A percentile compares a stretch with the other conserved stretches of the same genome.
These are phyloP conservation scores for Alloascoidea hylecoeti DNA, from an alignment of 805 yeast species.

Conservation along the genomic window DNA sequence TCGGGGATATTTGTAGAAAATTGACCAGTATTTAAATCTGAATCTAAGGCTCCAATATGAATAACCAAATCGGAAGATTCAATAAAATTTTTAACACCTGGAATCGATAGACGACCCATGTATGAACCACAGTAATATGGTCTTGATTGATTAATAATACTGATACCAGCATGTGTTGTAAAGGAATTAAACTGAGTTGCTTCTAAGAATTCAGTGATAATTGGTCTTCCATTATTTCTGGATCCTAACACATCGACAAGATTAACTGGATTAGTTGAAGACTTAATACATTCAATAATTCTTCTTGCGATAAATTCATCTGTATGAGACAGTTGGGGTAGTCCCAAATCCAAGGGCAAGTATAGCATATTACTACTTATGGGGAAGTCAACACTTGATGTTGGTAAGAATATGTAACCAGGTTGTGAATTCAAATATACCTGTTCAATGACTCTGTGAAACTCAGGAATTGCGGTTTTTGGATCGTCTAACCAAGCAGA, in stretches of 20 bases:
- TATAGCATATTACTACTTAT: conserved; percentile 39
- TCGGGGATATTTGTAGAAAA: conserved; percentile 32
- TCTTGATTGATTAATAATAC: conserved; percentile 57
- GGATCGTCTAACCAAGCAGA: conserved; percentile 51
- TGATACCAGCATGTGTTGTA: conserved; percentile 86
- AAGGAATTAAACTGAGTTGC: conserved; percentile 68
- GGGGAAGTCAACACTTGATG: conserved; percentile 55
- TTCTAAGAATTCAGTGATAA: conserved; percentile 44
- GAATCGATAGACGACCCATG: conserved; percentile 67
- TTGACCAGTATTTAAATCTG: conserved; percentile 87
- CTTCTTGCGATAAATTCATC: conserved; percentile 41
- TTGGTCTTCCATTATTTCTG: not conserved
- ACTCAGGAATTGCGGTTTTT: conserved; percentile 48
- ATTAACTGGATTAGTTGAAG: conserved; percentile 57
- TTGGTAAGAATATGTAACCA: conserved; percentile 69
- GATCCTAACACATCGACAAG: conserved; percentile 69
- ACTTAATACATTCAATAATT: conserved; percentile 34
- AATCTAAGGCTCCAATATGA: conserved; percentile 70
- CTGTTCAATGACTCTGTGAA: conserved; percentile 61
- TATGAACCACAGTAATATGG: conserved; percentile 75
- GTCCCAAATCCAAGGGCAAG: conserved; percentile 48
- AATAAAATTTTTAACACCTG: conserved; percentile 57
- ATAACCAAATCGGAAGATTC: conserved; percentile 64
- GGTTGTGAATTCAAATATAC: conserved; percentile 68
- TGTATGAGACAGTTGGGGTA: conserved; percentile 45